Base-by-base conservation (phyloP, 192 early-diverging fungal species). In the Chytriomyces sp. region DNA sequence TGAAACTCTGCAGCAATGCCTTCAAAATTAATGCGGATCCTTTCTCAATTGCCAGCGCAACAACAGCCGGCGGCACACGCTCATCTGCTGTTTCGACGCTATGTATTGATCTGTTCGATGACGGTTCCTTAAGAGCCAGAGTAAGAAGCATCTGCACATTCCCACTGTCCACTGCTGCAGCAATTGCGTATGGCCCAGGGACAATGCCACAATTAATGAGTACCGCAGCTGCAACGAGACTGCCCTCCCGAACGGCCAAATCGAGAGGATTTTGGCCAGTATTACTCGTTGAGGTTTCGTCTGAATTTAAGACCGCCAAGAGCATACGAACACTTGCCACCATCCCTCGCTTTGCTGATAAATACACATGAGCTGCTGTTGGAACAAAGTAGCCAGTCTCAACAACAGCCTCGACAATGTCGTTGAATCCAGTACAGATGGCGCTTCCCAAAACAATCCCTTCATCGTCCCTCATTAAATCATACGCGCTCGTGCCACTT, bases 231-330 rank as follows among this genome's bases (percentile, higher is more conserved):
- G 71, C 71, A 44, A 63, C 11, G 5, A 62, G 7, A 20, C 46
- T 63, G 45, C 71, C 71, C 26, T 73, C 71, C 43, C 59, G n/a
- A 6, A 73, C 71, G 13, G 71, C 71, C 57, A 73, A 47, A 46
- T 73, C 71, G 45, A 73, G 28, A 7, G 71, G 50, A 13, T 44
- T 45, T 43, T 73, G 71, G 2, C 28, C 67, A 46, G 16, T 47
- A 45, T 13, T 68, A 3, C 67, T 26, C 26, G 18, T 2, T 68
- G 43, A 16, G 45, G 4, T 49, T 9, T 11, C 67, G 16, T 35
- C 67, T 11, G 18, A 16, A 64, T 28, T 26, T 7, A 67, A 16
- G 10, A 28, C 43, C 7, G 13, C 71, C 45, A 73, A 20, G 26
- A 73, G 45, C 23, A 69, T 13, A 16, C 44, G n/a, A 35, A 73